Evolutionary conservation across 257 asterid species (phyloP), one percentile per base, ranked within the genome.

Genomic region (Voacanga thouarsii): DNA sequence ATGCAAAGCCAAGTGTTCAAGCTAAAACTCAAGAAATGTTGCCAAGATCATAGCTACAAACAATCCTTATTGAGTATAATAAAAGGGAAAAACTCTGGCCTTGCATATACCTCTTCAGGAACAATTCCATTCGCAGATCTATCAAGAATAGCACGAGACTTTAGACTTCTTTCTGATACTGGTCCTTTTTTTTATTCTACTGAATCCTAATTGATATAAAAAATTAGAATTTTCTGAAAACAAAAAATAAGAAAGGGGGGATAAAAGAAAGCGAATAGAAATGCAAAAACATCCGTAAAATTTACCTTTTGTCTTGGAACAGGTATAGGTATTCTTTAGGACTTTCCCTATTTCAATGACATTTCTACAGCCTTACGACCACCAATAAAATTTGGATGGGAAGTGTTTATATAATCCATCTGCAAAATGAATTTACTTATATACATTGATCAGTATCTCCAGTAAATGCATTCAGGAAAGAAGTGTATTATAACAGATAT

Each of bases 331-430:
- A 81, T 71, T 83, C 86, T 85, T 61, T 92, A 81, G 47, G 94
- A 86, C 87, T 87, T 91, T 78, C 79, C 67, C 84, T 87, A 93
- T 65, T 90, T 92, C 51, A 75, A 50, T 50, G 97, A 97, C 75
- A 77, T 82, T 88, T 92, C 98, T 56, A 92, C 79, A 77, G 98
- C 98, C 88, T 88, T 92, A 84, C 89, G 88, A 74, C 98, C 98
- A 71, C 98, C 97, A 83, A 94, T 71, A 79, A 94, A 94, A 88
- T 89, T 89, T 76, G 96, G 90, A 85, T 94, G 94, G 72, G 98
- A 94, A 63, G 98, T 94, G 84, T 94, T 94, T 78, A 94, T 88
- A 86, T 88, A 94, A 83, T 94, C 97, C 94, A 91, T 91, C 98
- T 94, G 81, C 80, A 78, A 65, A 75, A 83, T 26, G 41, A 26